phyloP scores from a whole-genome alignment of 2,329 filamentous ascomycete genomes.

The Zymoseptoria crescenta region DNA sequence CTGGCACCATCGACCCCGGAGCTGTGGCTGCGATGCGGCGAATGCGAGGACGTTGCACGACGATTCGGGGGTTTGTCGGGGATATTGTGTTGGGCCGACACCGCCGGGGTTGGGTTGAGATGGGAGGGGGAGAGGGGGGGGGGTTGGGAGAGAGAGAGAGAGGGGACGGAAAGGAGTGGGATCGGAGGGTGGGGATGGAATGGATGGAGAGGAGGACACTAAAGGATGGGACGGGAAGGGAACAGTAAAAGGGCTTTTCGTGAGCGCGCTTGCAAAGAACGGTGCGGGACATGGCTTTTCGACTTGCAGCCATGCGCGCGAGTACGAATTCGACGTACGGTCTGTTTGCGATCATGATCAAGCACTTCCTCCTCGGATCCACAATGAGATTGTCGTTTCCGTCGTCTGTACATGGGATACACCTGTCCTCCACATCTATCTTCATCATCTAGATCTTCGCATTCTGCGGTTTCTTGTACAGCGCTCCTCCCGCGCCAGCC shows the following conservation, averaged over 20 bases:
- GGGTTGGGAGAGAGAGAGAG: background rate
- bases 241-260: no score
- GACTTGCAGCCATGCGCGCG: no score
- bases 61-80: background rate
- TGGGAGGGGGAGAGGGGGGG: background rate
- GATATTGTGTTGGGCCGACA: background rate
- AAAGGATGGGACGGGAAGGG: no score
- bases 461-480: slow-evolving; percentile 13
- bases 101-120: no score
- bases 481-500: slow-evolving; percentile 13
- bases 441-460: slow-evolving; percentile 9
- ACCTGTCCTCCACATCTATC: background rate
- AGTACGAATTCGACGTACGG: no score
- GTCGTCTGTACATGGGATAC: background rate
- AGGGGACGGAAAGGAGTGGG: background rate
- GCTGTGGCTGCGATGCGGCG: background rate
- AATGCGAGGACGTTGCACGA: background rate
- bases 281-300: no score
- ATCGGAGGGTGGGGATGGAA: no score
- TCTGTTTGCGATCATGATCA: no score
- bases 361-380: no score
- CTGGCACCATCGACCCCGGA: background rate
- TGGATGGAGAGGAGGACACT: no score
- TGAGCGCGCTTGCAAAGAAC: no score
- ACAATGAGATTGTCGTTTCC: no score